phyloP scores from a whole-genome alignment of 1,284 basidiomycete genomes.

The Tilletia horrida region DNA sequence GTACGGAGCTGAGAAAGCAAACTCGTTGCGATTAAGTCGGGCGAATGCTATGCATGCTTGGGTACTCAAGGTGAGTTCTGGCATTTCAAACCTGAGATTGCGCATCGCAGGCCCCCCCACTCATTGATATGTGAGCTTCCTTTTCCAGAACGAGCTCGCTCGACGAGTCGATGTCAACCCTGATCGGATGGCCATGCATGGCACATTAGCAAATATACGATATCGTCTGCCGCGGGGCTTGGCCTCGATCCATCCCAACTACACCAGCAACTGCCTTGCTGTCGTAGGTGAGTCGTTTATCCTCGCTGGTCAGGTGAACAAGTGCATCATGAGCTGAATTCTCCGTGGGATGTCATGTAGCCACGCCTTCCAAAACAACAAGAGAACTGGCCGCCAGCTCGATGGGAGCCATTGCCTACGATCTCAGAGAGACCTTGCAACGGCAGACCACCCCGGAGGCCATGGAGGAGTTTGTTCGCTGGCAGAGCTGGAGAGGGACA shows the following conservation, averaged over 20 bases:
- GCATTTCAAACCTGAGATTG: no score
- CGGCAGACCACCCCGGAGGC: conserved; percentile 1
- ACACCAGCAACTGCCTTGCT: conserved; percentile 6
- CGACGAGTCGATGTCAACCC: conserved; percentile 15
- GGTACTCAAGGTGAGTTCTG: conserved; percentile 3
- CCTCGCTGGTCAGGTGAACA: background rate
- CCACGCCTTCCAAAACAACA: background rate
- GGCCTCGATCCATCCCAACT: background rate
- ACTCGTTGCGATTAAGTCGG: background rate
- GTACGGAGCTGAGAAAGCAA: background rate
- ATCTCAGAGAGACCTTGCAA: background rate
- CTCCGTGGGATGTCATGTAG: background rate
- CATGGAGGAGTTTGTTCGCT: conserved; percentile 9
- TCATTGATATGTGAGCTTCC: background rate
- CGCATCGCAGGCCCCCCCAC: no score
- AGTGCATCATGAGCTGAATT: no score
- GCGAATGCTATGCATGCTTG: conserved; percentile 14
- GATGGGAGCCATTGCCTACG: conserved; percentile 2
- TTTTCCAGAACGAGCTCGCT: conserved; percentile 9
- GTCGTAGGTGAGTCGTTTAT: conserved; percentile 3
- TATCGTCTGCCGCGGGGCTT: background rate
- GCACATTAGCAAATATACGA: conserved; percentile 6
- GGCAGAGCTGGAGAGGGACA: conserved; percentile 13
- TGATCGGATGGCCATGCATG: conserved; percentile 1
- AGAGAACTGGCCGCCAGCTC: background rate